Percentiles rank a stretch among this genome's conserved stretches.
Conservation (phyloP, 2,329 filamentous ascomycete genomes). For the Stachybotrys chartarum region DNA sequence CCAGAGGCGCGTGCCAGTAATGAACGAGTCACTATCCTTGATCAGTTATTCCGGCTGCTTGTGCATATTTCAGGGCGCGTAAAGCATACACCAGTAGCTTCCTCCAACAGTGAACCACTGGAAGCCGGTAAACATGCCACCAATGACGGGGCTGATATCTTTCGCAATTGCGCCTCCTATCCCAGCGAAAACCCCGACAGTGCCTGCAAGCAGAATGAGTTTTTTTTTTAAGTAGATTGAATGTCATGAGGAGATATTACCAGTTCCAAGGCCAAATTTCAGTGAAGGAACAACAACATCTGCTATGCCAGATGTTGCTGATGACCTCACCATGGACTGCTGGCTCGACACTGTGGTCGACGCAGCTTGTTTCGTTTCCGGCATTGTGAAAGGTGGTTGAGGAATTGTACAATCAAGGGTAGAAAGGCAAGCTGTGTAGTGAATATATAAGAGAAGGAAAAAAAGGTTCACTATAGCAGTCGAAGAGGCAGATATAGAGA, state of each 20-base stretch:
- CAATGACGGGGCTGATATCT: conserved; percentile 60
- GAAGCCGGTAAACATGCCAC: conserved; percentile 63
- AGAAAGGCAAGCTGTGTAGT: too few relatives aligned
- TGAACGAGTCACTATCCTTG: conserved; percentile 36
- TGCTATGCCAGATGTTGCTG: conserved; percentile 23
- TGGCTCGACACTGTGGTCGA: too few relatives aligned
- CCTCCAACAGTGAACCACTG: conserved; percentile 77
- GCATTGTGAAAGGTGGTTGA: too few relatives aligned
- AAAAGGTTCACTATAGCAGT: too few relatives aligned
- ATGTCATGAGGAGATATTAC: conserved; percentile 26
- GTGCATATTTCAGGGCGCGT: not conserved
- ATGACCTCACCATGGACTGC: too few relatives aligned
- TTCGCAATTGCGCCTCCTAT: conserved; percentile 66
- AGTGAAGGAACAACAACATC: conserved; percentile 44
- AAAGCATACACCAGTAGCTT: conserved; percentile 63
- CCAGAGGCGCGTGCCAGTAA: conserved; percentile 41
- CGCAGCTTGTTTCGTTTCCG: too few relatives aligned
- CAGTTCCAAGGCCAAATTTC: conserved; percentile 52
- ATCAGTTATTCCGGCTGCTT: conserved; percentile 5
- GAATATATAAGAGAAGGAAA: too few relatives aligned
- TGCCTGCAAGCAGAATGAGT: conserved; percentile 35
- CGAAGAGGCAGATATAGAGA: too few relatives aligned
- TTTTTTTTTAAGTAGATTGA: conserved; percentile 3
- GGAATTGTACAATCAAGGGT: too few relatives aligned
- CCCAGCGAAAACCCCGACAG: conserved; percentile 55